Percentiles rank a stretch among this genome's conserved stretches.
Conservation (phyloP, 2,329 filamentous ascomycete species). For the Penicillium sp. region DNA sequence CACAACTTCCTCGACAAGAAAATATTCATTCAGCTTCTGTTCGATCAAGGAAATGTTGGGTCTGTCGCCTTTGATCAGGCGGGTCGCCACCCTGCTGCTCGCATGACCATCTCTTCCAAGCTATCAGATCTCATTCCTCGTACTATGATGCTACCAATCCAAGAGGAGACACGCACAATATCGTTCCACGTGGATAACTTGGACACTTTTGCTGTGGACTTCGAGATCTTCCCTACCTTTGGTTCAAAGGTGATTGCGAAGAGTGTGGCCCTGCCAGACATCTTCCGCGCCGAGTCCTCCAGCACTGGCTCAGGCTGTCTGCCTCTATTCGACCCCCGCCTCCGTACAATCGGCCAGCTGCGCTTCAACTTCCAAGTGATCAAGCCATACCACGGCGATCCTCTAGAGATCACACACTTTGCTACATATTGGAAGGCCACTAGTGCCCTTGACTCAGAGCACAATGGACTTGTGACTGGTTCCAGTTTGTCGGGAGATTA, state of each 20-base stretch:
- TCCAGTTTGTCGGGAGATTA: slow-evolving; percentile 97
- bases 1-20: slow-evolving; percentile 99
- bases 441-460: slow-evolving; percentile 82
- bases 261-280: slow-evolving; percentile 83
- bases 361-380: slow-evolving; percentile 95
- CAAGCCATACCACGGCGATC: slow-evolving; percentile 88
- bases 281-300: slow-evolving; percentile 72
- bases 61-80: slow-evolving; percentile 96
- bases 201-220: slow-evolving; percentile 89
- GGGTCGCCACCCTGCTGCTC: slow-evolving; percentile 90
- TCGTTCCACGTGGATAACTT: slow-evolving; percentile 96
- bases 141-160: slow-evolving; percentile 91
- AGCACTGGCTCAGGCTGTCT: slow-evolving; percentile 79
- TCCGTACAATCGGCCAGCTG: slow-evolving; percentile 89
- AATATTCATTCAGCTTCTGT: slow-evolving; percentile 89
- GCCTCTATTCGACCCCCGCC: slow-evolving; percentile 85
- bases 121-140: slow-evolving; percentile 93
- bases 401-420: slow-evolving; percentile 95
- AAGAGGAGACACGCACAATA: slow-evolving; percentile 89
- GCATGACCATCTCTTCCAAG: slow-evolving; percentile 94
- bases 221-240: slow-evolving; percentile 96
- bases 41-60: slow-evolving; percentile 65
- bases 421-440: slow-evolving; percentile 99
- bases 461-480: slow-evolving; percentile 84
- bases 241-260: slow-evolving; percentile 97